Evolutionary conservation across 2,329 filamentous ascomycete species (phyloP).

Genomic region (Sporothrix pseudoabietina): DNA sequence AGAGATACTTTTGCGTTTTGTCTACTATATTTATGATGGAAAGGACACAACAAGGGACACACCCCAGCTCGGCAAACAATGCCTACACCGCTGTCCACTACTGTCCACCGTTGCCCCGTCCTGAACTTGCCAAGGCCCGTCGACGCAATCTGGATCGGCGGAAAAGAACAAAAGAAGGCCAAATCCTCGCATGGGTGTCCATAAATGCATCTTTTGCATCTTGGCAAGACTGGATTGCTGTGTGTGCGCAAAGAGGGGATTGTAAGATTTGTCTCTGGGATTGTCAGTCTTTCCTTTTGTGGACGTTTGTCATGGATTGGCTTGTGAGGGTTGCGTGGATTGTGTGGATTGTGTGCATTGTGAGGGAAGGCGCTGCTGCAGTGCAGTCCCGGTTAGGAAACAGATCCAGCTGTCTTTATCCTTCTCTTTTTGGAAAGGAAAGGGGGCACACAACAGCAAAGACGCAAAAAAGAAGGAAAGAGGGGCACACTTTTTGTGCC

Average conservation of each 20-base stretch:
- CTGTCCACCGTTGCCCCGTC: background rate
- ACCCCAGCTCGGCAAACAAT: slow-evolving; percentile 5
- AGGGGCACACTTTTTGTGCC: slow-evolving; percentile 21
- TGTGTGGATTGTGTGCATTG: no score
- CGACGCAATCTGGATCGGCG: slow-evolving; percentile 22
- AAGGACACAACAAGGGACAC: background rate
- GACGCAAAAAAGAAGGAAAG: slow-evolving; percentile 20
- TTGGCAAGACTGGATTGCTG: background rate
- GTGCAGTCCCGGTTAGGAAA: background rate
- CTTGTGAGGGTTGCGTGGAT: no score
- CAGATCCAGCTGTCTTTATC: background rate
- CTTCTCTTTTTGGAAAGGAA: no score
- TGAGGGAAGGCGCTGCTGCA: background rate
- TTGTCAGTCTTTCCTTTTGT: background rate
- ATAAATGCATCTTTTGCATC: slow-evolving; percentile 19
- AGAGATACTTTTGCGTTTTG: background rate
- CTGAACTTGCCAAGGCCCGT: slow-evolving; percentile 21
- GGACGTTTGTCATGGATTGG: background rate
- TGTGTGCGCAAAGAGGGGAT: background rate
- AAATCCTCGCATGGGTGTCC: slow-evolving; percentile 2
- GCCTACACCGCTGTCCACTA: slow-evolving; percentile 27
- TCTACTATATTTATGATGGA: no score
- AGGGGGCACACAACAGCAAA: no score
- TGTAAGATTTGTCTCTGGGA: background rate
- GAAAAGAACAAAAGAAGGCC: background rate